A percentile compares a stretch with the other conserved stretches of the same genome.
Conservation (phyloP, 371 early-diverging fungal genomes). For the Pancytospora philotis region DNA sequence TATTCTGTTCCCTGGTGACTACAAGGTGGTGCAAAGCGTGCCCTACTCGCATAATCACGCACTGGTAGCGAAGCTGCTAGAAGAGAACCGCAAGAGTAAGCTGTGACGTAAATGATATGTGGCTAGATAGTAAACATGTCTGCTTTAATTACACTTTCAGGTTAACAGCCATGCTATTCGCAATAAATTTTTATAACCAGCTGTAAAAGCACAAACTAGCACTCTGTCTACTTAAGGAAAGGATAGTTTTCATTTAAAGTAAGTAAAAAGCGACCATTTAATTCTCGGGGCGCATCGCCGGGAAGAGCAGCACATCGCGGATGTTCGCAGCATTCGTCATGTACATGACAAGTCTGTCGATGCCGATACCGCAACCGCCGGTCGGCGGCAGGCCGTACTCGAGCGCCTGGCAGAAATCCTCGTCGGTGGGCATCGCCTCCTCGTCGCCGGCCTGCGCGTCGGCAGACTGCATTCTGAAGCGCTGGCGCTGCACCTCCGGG, state of each 20-base stretch:
- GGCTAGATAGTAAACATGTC: too few relatives aligned
- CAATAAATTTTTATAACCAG: not conserved
- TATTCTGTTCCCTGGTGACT: too few relatives aligned
- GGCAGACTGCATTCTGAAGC: slow-evolving; percentile 86
- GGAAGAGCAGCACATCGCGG: slow-evolving; percentile 89
- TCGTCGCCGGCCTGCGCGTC: slow-evolving; percentile 96
- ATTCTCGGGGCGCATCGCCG: slow-evolving; percentile 62
- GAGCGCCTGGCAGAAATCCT: slow-evolving; percentile 85
- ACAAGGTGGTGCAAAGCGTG: too few relatives aligned
- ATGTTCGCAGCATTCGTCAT: slow-evolving; percentile 93
- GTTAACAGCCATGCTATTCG: not conserved
- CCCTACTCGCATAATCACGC: too few relatives aligned
- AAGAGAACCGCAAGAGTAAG: too few relatives aligned
- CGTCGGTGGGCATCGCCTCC: slow-evolving; percentile 94
- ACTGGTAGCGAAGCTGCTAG: too few relatives aligned
- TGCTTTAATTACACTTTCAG: not conserved
- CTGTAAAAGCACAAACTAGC: not conserved
- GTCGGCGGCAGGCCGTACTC: slow-evolving; percentile 98
- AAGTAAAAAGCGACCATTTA: slow-evolving; percentile 7
- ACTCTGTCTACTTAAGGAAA: not conserved
- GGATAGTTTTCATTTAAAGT: not conserved
- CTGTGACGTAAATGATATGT: too few relatives aligned
- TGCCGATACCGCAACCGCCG: slow-evolving; percentile 90
- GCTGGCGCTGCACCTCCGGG: slow-evolving; percentile 83
- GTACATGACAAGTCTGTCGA: slow-evolving; percentile 96